A percentile compares a stretch with the other conserved stretches of the same genome.
Conservation (phyloP, 441 rosid genomes). For the Brassica hybrid region DNA sequence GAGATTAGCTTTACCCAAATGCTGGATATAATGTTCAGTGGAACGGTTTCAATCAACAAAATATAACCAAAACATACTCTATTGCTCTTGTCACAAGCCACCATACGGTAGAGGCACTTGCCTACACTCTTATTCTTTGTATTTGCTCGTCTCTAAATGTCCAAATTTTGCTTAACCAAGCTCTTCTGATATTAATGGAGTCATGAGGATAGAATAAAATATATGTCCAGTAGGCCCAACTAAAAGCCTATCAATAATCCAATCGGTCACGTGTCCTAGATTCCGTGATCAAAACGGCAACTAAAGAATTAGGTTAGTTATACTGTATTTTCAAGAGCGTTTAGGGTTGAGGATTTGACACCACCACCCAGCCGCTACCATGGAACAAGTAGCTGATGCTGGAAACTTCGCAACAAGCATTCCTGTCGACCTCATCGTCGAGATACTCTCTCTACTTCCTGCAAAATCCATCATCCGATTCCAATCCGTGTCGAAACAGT, state of each 20-base stretch:
- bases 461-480: neutral
- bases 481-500: slow-evolving; percentile 19
- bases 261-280: too few relatives aligned
- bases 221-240: too few relatives aligned
- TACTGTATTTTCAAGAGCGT: too few relatives aligned
- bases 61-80: neutral
- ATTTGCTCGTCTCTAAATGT: neutral
- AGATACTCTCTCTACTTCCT: slow-evolving; percentile 10
- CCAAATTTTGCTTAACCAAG: too few relatives aligned
- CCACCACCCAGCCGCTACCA: neutral
- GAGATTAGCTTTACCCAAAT: slow-evolving; percentile 21
- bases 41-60: slow-evolving; percentile 1
- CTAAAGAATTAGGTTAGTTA: neutral
- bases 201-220: too few relatives aligned
- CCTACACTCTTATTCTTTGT: neutral
- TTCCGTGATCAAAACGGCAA: too few relatives aligned
- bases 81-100: too few relatives aligned
- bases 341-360: neutral
- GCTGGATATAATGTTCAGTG: slow-evolving; percentile 15
- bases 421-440: neutral
- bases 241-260: too few relatives aligned
- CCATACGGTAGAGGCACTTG: too few relatives aligned
- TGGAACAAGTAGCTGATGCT: neutral
- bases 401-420: neutral
- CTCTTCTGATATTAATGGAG: too few relatives aligned